Evolutionary conservation across 139 green algal species (phyloP).

Genomic region (Picochlorum sp.): DNA sequence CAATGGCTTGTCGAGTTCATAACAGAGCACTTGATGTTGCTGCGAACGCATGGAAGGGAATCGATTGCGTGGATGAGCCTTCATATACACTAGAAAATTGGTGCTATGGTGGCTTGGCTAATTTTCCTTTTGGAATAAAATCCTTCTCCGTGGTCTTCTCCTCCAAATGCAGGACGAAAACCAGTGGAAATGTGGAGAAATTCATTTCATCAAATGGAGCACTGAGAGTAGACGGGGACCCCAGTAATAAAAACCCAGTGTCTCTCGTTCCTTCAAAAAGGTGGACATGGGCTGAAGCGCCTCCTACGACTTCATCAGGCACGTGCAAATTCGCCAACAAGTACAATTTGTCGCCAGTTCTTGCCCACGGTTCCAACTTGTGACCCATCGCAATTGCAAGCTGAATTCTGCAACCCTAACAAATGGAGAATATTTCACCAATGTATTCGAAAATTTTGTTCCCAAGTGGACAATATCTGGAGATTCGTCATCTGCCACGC

Average conservation of each 20-base stretch:
- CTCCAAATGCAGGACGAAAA: background rate
- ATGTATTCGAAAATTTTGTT: background rate
- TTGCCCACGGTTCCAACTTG: background rate
- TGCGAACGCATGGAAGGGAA: background rate
- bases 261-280: background rate
- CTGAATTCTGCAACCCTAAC: background rate
- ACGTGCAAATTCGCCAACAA: background rate
- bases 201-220: background rate
- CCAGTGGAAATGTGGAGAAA: background rate
- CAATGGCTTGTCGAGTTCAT: background rate
- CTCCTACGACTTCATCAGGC: background rate
- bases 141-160: background rate
- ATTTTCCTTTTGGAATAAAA: background rate
- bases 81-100: background rate
- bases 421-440: background rate
- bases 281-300: background rate
- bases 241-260: background rate
- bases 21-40: background rate
- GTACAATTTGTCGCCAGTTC: background rate
- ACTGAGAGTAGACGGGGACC: background rate
- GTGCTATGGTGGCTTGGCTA: background rate
- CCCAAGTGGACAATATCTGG: background rate
- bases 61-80: background rate
- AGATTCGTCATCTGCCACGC: background rate
- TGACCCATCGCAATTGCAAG: background rate